Base-by-base conservation (phyloP, 192 early-diverging fungal genomes). In the Coemansia sp. region DNA sequence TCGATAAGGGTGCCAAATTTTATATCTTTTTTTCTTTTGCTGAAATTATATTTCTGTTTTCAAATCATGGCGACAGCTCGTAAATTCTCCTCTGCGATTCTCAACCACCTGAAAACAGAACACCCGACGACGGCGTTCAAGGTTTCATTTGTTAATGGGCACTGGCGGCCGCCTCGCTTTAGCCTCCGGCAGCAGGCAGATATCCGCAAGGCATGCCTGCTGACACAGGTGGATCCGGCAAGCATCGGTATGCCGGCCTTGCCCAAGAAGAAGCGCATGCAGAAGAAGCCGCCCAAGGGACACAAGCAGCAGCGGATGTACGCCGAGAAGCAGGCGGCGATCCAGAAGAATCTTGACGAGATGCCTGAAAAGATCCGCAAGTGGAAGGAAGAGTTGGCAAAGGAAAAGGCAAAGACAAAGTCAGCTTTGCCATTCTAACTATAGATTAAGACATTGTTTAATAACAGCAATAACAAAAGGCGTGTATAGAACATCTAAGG, bases 181-280 rank as follows among this genome's bases (percentile, higher is more conserved):
- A 78, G 80, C 43, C 61, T 67, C 43, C 82, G 87, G 15, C 64
- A 64, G 33, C 84, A 87, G 34, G 81, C 80, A 14, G 84, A 85
- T 51, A 46, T 89, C 44, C 81, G 87, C 60, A 89, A 89, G 57
- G 81, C 81, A 14, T 86, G 82, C 53, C 18, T 84, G 13, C 27
- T 80, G 18, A 59, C 71, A 19, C 61, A 58, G 12, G 61, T 84
- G 25, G 84, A 86, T 49, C 67, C 87, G 7, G 27, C 34, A 5
- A 55, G 70, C 12, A 78, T 87, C 10, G 85, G 84, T 12, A 62
- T 89, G 45, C 76, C 73, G 4, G 63, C 48, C 22, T 47, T 42
- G 12, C n/a, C 42, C 1, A 45, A 58, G 11, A 71, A 66, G 22
- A 83, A 83, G 40, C 45, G 68, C 2, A 66, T 71, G 64, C 73